A percentile compares a stretch with the other conserved stretches of the same genome.
phyloP scores from a whole-genome alignment of 441 rosid species.

The Cnidoscolus chayamansa region DNA sequence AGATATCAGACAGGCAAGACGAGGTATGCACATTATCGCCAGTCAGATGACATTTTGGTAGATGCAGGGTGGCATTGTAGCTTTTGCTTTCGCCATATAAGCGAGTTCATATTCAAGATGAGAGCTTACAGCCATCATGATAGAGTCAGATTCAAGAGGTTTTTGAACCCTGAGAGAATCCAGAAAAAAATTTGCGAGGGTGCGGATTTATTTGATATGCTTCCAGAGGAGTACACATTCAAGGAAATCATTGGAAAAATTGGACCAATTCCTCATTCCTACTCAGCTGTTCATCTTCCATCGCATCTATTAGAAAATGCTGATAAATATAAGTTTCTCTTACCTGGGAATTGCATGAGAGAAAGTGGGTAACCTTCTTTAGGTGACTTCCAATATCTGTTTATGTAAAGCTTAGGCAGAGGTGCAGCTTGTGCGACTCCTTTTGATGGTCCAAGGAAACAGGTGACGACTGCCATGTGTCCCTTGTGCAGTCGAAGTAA shows the following conservation, averaged over 20 bases:
- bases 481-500: conserved; percentile 22
- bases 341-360: conserved; percentile 82
- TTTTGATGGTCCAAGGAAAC: conserved; percentile 24
- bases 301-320: conserved; percentile 78
- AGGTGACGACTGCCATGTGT: conserved; percentile 22
- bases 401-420: conserved; percentile 26
- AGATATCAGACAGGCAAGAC: conserved; percentile 69
- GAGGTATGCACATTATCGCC: conserved; percentile 82
- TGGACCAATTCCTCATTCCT: conserved; percentile 93
- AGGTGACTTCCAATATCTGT: conserved; percentile 6
- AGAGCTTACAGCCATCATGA: conserved; percentile 92
- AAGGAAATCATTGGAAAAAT: conserved; percentile 87
- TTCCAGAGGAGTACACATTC: conserved; percentile 90
- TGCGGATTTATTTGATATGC: conserved; percentile 78
- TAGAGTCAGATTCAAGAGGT: conserved; percentile 79
- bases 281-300: conserved; percentile 88
- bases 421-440: conserved; percentile 28
- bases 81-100: conserved; percentile 79
- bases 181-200: conserved; percentile 89
- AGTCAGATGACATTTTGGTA: conserved; percentile 66
- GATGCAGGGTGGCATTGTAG: conserved; percentile 96
- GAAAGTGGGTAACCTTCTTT: conserved; percentile 43
- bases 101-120: conserved; percentile 91
- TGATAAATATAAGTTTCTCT: conserved; percentile 68
- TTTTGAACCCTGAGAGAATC: conserved; percentile 73